Evolutionary conservation across 306 rosid genomes (phyloP), one percentile per base, ranked within the genome.

Genomic region (Begonia loranthoides): DNA sequence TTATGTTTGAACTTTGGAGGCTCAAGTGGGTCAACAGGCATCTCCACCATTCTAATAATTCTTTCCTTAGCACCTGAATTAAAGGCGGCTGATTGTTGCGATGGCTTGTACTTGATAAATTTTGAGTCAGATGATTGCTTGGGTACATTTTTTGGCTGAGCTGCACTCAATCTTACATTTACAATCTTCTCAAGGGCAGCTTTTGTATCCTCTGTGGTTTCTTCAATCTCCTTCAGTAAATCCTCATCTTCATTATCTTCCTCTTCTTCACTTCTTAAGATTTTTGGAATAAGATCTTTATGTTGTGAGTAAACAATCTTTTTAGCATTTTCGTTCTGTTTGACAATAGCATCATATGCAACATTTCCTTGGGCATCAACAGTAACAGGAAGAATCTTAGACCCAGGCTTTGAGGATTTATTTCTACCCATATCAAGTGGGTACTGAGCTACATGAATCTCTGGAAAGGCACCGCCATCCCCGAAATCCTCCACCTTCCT

Each of bases 1-100:
- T 89, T 89, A 55, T 89, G 90, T 79, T 84, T 89, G 60, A 89
- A 84, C 74, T 89, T 84, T 0, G 93, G 95, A 17, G 97, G 95
- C 68, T 88, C 93, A 24, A 88, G 89, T 7, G 97, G 95, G 67
- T 89, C 95, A 58, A 82, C 93, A 0, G 87, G 95, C 95, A 79
- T 84, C 75, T 84, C 89, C 49, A 75, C 81, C 97, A 89, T 82
- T 64, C 90, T 79, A 45, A 88, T 81, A 36, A 88, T 80, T 70
- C 97, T 79, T 72, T 84, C 95, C 52, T 76, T 84, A 0, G 94
- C 95, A 9, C 97, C 90, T 0, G 90, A 82, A 65, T 84, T 89
- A 60, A 84, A 89, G 2, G 97, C 95, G 0, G 75, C 76, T 0
- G 80, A 71, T 63, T 89, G 94, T 55, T 84, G 95, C 0, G 95